Evolutionary conservation across 2,329 filamentous ascomycete species (phyloP).

Genomic region (Xylaria sp.): DNA sequence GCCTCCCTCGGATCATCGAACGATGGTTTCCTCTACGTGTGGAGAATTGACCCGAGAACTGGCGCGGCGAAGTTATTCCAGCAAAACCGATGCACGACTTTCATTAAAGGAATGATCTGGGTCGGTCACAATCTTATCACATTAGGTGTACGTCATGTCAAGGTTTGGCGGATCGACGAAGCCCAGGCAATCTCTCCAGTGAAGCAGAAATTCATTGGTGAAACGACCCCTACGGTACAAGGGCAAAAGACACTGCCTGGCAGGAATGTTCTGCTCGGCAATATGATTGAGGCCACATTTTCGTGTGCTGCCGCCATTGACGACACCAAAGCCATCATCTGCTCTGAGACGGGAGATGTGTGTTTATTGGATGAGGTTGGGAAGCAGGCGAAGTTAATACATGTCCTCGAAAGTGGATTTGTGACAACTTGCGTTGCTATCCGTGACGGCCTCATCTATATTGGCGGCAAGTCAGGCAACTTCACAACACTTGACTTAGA

Average conservation of each 20-base stretch:
- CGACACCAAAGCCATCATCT: constrained; percentile 79
- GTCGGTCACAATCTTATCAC: constrained; percentile 86
- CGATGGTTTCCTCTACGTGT: constrained; percentile 93
- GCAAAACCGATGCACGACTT: constrained; percentile 91
- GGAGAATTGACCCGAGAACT: constrained; percentile 84
- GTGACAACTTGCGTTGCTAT: constrained; percentile 73
- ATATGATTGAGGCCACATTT: constrained; percentile 85
- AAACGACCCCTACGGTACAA: constrained; percentile 54
- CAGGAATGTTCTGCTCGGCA: constrained; percentile 86
- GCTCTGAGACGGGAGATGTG: constrained; percentile 88
- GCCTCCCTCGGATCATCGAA: constrained; percentile 90
- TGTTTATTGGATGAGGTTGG: constrained; percentile 84
- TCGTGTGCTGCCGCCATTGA: constrained; percentile 79
- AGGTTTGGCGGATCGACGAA: constrained; percentile 90
- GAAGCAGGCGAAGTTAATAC: constrained; percentile 75
- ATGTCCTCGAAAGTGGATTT: constrained; percentile 74
- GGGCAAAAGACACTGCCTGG: constrained; percentile 78
- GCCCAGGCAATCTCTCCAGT: constrained; percentile 66
- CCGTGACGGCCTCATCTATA: constrained; percentile 67
- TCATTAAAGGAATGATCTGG: constrained; percentile 89
- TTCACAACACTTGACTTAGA: constrained; percentile 65
- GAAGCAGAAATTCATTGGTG: constrained; percentile 67
- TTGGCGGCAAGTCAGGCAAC: constrained; percentile 74
- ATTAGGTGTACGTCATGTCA: constrained; percentile 89
- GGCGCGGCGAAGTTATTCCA: constrained; percentile 82